Evolutionary conservation across 2,329 filamentous ascomycete species (phyloP).

Genomic region (Macrophomina phaseolina): DNA sequence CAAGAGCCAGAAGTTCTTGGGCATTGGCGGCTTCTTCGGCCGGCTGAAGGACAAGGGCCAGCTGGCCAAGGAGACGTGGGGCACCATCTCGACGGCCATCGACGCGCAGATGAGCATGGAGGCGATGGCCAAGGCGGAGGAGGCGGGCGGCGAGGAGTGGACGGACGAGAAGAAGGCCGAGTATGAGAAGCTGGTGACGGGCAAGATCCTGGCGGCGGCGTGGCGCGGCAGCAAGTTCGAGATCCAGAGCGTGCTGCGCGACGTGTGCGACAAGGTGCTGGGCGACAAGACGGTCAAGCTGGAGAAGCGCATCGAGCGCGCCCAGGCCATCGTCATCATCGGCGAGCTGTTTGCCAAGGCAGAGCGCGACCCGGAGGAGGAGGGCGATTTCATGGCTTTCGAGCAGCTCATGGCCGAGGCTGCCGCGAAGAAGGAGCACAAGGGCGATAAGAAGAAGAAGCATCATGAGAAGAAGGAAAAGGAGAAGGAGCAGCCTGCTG

Average conservation of each 20-base stretch:
- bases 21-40: slow-evolving; percentile 93
- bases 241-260: slow-evolving; percentile 92
- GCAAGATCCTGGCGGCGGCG: slow-evolving; percentile 95
- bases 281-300: slow-evolving; percentile 79
- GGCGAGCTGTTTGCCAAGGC: slow-evolving; percentile 90
- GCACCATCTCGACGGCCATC: slow-evolving; percentile 93
- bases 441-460: slow-evolving; percentile 70
- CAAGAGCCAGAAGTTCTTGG: slow-evolving; percentile 95
- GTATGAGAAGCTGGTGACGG: slow-evolving; percentile 93
- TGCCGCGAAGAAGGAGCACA: slow-evolving; percentile 87
- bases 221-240: slow-evolving; percentile 98
- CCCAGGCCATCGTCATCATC: slow-evolving; percentile 85
- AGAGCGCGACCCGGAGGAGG: slow-evolving; percentile 88
- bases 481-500: slow-evolving; percentile 14
- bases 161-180: slow-evolving; percentile 96
- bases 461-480: slow-evolving; percentile 11
- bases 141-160: slow-evolving; percentile 95
- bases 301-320: slow-evolving; percentile 86
- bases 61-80: slow-evolving; percentile 97
- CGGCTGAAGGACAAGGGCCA: slow-evolving; percentile 95
- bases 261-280: slow-evolving; percentile 89
- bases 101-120: slow-evolving; percentile 98
- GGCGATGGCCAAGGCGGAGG: slow-evolving; percentile 96
- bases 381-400: slow-evolving; percentile 98
- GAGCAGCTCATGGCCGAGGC: slow-evolving; percentile 97